These are phyloP conservation scores for Litsea cubeba DNA, from an alignment of 164 flowering plant genomes.

Conservation along the genomic window DNA sequence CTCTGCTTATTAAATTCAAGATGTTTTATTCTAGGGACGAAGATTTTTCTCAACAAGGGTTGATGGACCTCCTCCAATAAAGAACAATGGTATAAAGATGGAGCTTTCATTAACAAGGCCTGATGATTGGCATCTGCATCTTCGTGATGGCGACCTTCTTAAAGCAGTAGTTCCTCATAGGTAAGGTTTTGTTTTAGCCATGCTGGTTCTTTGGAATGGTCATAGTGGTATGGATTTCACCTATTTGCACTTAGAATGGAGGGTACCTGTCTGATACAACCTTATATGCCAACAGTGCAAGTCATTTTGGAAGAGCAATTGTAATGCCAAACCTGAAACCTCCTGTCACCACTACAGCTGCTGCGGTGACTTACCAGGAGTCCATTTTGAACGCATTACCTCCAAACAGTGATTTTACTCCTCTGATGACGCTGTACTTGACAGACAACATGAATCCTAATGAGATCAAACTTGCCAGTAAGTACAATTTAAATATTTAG, in stretches of 20 bases:
- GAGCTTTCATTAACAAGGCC: constrained; percentile 71
- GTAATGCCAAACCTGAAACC: constrained; percentile 95
- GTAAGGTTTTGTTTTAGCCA: constrained; percentile 20
- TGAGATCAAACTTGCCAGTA: constrained; percentile 91
- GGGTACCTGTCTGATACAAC: background rate
- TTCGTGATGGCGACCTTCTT: constrained; percentile 87
- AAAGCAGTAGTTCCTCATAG: constrained; percentile 76
- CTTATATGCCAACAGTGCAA: constrained; percentile 46
- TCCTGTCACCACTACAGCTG: constrained; percentile 80
- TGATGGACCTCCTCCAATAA: constrained; percentile 20
- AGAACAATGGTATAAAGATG: constrained; percentile 39
- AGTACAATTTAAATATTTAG: constrained; percentile 26
- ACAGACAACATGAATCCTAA: constrained; percentile 79
- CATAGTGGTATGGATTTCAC: background rate
- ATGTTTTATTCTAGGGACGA: constrained; percentile 11
- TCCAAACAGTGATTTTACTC: constrained; percentile 47
- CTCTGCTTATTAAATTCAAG: no score
- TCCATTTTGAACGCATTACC: constrained; percentile 82
- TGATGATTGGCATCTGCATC: constrained; percentile 99
- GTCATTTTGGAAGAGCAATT: constrained; percentile 77
- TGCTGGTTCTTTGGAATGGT: background rate
- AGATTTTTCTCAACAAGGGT: constrained; percentile 17
- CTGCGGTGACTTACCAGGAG: constrained; percentile 76
- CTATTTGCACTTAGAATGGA: background rate
- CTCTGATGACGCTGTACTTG: constrained; percentile 95